Evolutionary conservation across 768 basidiomycete species (phyloP), one percentile per base, ranked within the genome.

Genomic region (Cyathus striatus): DNA sequence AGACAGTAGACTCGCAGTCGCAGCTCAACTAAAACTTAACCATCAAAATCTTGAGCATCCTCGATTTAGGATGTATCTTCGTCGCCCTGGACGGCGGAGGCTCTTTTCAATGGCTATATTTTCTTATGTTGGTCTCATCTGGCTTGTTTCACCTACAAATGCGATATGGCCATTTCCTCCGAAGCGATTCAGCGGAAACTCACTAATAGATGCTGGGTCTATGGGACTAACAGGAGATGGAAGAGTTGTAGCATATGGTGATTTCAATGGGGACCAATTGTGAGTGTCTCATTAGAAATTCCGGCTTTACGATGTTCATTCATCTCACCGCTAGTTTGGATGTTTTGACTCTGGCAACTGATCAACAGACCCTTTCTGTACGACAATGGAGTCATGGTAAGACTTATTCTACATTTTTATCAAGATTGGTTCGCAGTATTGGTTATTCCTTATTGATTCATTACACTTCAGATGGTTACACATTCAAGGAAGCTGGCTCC

Each of bases 181-280:
- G n/a, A 90, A 93, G 59, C 73, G 89, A 30, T 95, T 91, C 66
- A 79, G 74, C 7, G 79, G 82, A 41, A 94, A 93, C 54, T 75
- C 85, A 0, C 73, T 97, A 40, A 68, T 96, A 39, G 71, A 79
- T 47, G 84, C 91, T 2, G 94, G 92, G 6, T 65, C 81, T 1
- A 69, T 94, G 60, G 94, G 93, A 2, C 64, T 97, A 23, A 74
- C 75, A 37, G 73, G 70, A n/a, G 75, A 79, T 41, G 82, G 79
- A 21, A 74, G 87, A 40, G 75, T 96, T 16, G 73, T 90, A 46
- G 94, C 93, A 6, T 89, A 90, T 53, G 96, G 93, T 23, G 95
- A 99, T 67, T 95, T 94, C 62, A 82, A 97, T 60, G 93, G 90
- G 4, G 92, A 98, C 62, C 93, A 97, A 60, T 87, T 89, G 92